Base-by-base conservation (phyloP, 2,329 filamentous ascomycete genomes). In the Hypoxylon sp. region DNA sequence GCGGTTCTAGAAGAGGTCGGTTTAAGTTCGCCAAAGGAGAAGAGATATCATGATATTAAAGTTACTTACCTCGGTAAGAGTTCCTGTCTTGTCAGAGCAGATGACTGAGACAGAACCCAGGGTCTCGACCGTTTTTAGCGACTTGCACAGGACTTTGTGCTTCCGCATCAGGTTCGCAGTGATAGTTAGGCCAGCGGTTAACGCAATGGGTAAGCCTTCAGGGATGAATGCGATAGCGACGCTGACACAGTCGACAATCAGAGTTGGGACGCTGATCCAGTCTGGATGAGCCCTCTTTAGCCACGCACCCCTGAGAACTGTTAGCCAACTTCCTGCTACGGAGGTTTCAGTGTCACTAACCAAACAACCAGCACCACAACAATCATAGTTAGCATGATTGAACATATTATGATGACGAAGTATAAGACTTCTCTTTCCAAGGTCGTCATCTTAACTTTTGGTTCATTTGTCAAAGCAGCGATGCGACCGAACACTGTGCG, bases 111-210 rank as follows among this genome's bases (percentile, higher is more conserved):
- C 90, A 0, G 88, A 84, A 0, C 91, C 91, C 0, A 93, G 82
- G 0, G 90, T 93, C 76, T 93, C 91, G 0, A 92, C 90, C 0
- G 91, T 93, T 77, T 91, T 91, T 48, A 94, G 81, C 0, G 89
- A 91, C 78, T 93, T 93, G 86, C 90, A 93, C 7, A 93, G 83
- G 44, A 93, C 88, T 72, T 90, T 90, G 75, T 93, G 89, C 77
- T 89, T 88, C 66, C 84, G 84, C 91, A 94, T 93, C 69, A 91
- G 84, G 67, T 90, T 91, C 19, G 91, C 91, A 1, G 87, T 89
- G 62, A 94, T 93, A 0, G 91, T 93, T 67, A 94, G 80, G 17
- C 87, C 90, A 0, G 88, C 86, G 0, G 89, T 90, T 34, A 92
- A 78, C 0, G 89, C 89, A 52, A 92, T 89, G 0, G 90, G 89